phyloP scores from a whole-genome alignment of 2,329 filamentous ascomycete genomes.

The Claviceps purpurea region DNA sequence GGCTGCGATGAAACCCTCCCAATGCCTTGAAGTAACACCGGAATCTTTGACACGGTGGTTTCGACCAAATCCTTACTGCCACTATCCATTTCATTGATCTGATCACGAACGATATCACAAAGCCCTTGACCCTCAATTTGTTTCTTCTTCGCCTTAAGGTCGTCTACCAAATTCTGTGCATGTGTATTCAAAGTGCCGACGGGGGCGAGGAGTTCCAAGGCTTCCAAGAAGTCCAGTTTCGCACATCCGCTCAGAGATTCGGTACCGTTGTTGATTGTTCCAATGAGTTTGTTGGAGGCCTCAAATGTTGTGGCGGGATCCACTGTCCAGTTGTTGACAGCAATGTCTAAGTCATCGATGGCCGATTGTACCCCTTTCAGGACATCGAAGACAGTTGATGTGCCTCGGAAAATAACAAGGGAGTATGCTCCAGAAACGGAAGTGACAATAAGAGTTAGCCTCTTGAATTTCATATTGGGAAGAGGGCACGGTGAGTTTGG shows the following conservation, averaged over 20 bases:
- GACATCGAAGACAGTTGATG: background rate
- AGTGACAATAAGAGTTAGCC: background rate
- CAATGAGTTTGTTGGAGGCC: background rate
- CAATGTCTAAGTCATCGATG: background rate
- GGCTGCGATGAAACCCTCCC: background rate
- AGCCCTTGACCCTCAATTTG: background rate
- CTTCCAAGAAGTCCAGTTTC: background rate
- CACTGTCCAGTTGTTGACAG: background rate
- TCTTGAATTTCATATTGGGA: conserved; percentile 4
- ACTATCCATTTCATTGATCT: background rate
- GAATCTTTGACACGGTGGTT: background rate
- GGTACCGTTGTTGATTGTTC: background rate
- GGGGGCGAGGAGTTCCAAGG: background rate
- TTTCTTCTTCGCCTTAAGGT: background rate
- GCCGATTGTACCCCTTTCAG: background rate
- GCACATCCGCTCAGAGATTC: background rate
- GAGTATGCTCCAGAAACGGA: conserved; percentile 1
- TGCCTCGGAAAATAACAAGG: conserved; percentile 1
- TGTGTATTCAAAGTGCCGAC: conserved; percentile 1
- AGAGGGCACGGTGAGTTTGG: background rate
- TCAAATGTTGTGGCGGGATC: background rate
- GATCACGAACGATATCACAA: background rate
- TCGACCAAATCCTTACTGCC: background rate
- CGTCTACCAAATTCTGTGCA: background rate
- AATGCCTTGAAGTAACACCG: background rate